These are phyloP conservation scores for Apiospora hydei DNA, from an alignment of 2,329 filamentous ascomycete species.

Conservation along the genomic window DNA sequence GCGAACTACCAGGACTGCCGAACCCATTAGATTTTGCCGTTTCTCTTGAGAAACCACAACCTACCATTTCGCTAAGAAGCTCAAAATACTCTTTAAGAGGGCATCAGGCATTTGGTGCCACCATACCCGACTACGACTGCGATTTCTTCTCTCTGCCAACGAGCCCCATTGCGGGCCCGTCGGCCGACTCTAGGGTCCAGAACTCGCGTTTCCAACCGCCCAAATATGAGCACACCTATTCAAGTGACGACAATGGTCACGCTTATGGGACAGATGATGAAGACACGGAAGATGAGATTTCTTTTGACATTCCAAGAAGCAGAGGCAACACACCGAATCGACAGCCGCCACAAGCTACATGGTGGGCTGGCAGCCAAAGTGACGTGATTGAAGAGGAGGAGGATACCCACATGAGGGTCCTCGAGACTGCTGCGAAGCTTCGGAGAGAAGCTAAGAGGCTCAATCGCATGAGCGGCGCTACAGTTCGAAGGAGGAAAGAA, in stretches of 20 bases:
- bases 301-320: slow-evolving; percentile 27
- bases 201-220: not conserved
- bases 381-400: slow-evolving; percentile 25
- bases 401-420: slow-evolving; percentile 18
- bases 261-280: slow-evolving; percentile 8
- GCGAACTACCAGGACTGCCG: slow-evolving; percentile 25
- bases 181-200: not conserved
- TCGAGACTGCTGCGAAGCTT: slow-evolving; percentile 2
- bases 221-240: not conserved
- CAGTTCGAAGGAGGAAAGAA: not conserved
- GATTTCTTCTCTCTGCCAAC: slow-evolving; percentile 1
- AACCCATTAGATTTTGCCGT: slow-evolving; percentile 19
- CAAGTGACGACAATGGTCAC: not conserved
- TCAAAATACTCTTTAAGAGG: slow-evolving; percentile 3
- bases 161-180: not conserved
- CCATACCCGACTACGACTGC: not conserved
- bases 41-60: not conserved
- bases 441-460: slow-evolving; percentile 25
- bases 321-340: slow-evolving; percentile 13
- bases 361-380: slow-evolving; percentile 3
- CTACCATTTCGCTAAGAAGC: not conserved
- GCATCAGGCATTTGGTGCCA: slow-evolving; percentile 8
- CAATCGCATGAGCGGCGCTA: slow-evolving; percentile 1
- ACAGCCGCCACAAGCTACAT: not conserved
- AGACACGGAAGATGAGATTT: slow-evolving; percentile 26